A percentile compares a stretch with the other conserved stretches of the same genome.
These are phyloP conservation scores for Cutaneotrichosporon sp. DNA, from an alignment of 1,284 basidiomycete genomes.

Conservation along the genomic window DNA sequence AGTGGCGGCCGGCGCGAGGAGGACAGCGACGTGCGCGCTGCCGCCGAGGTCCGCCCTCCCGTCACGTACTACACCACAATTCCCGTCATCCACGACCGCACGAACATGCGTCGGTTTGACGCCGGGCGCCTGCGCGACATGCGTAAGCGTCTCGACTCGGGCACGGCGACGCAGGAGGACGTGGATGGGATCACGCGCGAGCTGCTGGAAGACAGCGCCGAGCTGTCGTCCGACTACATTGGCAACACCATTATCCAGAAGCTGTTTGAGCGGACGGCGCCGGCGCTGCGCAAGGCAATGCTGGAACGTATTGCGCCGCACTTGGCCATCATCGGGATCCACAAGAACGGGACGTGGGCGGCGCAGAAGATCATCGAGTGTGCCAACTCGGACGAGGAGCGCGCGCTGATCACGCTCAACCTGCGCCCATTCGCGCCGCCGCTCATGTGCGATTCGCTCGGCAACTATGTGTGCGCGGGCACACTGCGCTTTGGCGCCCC, in stretches of 20 bases:
- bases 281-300: slow-evolving; percentile 74
- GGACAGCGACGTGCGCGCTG: slow-evolving; percentile 72
- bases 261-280: slow-evolving; percentile 84
- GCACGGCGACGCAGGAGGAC: slow-evolving; percentile 75
- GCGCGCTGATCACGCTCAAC: slow-evolving; percentile 75
- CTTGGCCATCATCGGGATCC: slow-evolving; percentile 94
- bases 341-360: slow-evolving; percentile 99
- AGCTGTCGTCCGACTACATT: slow-evolving; percentile 69
- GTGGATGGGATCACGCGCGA: slow-evolving; percentile 84
- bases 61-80: slow-evolving; percentile 84
- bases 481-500: slow-evolving; percentile 87
- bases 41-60: slow-evolving; percentile 52
- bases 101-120: slow-evolving; percentile 75
- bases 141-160: slow-evolving; percentile 79
- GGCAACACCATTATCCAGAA: slow-evolving; percentile 98
- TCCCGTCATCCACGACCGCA: slow-evolving; percentile 74
- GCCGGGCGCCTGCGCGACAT: slow-evolving; percentile 90
- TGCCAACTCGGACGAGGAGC: slow-evolving; percentile 81
- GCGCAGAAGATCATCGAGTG: slow-evolving; percentile 99
- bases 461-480: slow-evolving; percentile 87
- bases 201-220: slow-evolving; percentile 66
- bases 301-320: slow-evolving; percentile 89
- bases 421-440: slow-evolving; percentile 88
- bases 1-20: slow-evolving; percentile 69
- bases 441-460: slow-evolving; percentile 89